A percentile compares a stretch with the other conserved stretches of the same genome.
Conservation (phyloP, 2,329 filamentous ascomycete species). For the Plectosphaerella plurivora region DNA sequence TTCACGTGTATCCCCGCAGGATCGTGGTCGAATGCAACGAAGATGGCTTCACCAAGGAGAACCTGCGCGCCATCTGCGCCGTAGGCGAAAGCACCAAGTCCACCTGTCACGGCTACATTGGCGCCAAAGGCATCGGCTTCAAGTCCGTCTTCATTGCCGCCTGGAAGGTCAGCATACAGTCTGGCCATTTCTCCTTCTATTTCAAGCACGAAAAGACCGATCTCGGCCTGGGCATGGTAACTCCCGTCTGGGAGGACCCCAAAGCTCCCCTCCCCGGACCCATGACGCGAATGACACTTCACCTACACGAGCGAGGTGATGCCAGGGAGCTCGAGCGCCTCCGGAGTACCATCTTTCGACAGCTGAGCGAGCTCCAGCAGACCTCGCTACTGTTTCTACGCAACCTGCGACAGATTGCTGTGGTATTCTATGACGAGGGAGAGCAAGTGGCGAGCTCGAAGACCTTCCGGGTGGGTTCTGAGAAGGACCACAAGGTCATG, state of each 20-base stretch:
- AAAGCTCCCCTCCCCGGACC: conserved; percentile 7
- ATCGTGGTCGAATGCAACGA: conserved; percentile 48
- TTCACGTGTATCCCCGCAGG: conserved; percentile 25
- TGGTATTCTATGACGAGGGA: conserved; percentile 21
- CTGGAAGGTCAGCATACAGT: conserved; percentile 37
- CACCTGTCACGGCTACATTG: conserved; percentile 35
- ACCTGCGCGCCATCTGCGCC: conserved; percentile 41
- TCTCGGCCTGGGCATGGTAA: conserved; percentile 47
- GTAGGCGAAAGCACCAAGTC: conserved; percentile 42
- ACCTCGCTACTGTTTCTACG: conserved; percentile 36
- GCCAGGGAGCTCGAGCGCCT: conserved; percentile 7
- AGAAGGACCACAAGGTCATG: conserved; percentile 7
- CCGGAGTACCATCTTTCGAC: conserved; percentile 19
- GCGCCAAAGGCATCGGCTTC: conserved; percentile 47
- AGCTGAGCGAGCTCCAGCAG: conserved; percentile 32
- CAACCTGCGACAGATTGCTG: conserved; percentile 27
- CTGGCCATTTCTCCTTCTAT: conserved; percentile 36
- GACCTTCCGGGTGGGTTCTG: not conserved
- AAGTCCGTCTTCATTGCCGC: conserved; percentile 46
- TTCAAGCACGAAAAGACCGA: conserved; percentile 33
- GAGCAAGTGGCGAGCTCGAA: conserved; percentile 6
- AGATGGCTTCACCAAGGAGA: conserved; percentile 34
- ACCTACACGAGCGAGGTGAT: conserved; percentile 23
- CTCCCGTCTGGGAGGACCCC: conserved; percentile 32
- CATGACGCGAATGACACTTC: conserved; percentile 32